Conservation (phyloP, 2,329 filamentous ascomycete species). For the Botrytis aclada region DNA sequence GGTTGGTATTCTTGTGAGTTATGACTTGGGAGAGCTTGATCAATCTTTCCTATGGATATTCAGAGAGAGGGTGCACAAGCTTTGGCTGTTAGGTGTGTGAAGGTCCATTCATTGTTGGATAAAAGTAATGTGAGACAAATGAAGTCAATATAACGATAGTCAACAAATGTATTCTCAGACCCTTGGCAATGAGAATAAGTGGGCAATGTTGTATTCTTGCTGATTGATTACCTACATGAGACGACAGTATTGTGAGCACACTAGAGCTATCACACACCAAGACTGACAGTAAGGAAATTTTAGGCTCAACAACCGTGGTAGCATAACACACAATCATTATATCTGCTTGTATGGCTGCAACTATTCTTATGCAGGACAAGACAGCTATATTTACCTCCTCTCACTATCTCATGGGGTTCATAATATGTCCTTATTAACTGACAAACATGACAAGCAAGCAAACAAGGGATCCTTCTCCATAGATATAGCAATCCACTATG, state of each 20-base stretch:
- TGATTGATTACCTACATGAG: neutral
- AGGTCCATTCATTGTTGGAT: neutral
- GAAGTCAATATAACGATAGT: neutral
- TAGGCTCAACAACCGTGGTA: neutral
- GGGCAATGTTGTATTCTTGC: neutral
- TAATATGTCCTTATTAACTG: neutral
- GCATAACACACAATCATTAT: neutral
- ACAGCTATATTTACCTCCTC: neutral
- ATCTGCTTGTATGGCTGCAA: neutral
- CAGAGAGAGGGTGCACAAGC: neutral
- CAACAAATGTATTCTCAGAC: neutral
- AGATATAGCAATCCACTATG: neutral
- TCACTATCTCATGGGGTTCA: neutral
- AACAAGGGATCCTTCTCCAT: neutral
- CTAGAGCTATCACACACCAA: neutral
- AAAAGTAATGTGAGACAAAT: neutral
- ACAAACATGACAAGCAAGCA: neutral
- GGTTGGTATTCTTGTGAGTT: no score
- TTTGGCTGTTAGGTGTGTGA: neutral
- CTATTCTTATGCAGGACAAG: slow-evolving; percentile 6
- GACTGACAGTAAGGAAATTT: neutral
- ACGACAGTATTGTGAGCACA: neutral
- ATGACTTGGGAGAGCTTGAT: neutral
- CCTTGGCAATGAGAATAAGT: neutral
- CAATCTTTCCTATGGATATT: neutral